These are phyloP conservation scores for Auxenochlorella pyrenoidosa DNA, from an alignment of 139 green algal species.

Conservation along the genomic window DNA sequence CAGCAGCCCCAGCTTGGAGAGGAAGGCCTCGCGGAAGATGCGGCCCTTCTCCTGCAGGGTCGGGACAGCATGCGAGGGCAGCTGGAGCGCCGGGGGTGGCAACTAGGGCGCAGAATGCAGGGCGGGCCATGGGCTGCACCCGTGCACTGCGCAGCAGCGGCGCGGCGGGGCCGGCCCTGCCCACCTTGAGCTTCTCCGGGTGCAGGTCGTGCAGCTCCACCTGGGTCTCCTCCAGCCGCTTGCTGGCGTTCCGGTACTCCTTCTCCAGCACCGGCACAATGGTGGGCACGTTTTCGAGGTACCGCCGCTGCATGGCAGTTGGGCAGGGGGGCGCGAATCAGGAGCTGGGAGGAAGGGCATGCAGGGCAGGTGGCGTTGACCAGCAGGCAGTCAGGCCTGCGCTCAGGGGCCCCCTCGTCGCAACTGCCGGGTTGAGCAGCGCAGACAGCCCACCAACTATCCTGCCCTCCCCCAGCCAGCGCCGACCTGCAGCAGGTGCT, in stretches of 20 bases:
- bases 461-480: neutral
- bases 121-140: neutral
- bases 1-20: slow-evolving; percentile 83
- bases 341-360: no score
- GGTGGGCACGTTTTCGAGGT: slow-evolving; percentile 91
- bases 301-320: slow-evolving; percentile 68
- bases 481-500: slow-evolving; percentile 86
- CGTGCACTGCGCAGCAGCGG: no score
- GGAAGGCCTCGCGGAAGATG: slow-evolving; percentile 84
- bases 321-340: no score
- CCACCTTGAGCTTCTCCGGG: slow-evolving; percentile 69
- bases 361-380: neutral
- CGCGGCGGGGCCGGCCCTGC: no score
- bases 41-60: slow-evolving; percentile 76
- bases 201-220: slow-evolving; percentile 72
- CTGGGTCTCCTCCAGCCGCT: slow-evolving; percentile 66
- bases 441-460: neutral
- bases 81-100: neutral
- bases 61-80: neutral
- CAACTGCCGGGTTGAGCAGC: neutral
- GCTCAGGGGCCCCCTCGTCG: no score
- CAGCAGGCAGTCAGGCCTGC: neutral
- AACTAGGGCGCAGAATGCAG: neutral
- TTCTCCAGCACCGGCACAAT: slow-evolving; percentile 94
- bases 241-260: slow-evolving; percentile 77